These are phyloP conservation scores for Butyriboletus loyo DNA, from an alignment of 768 basidiomycete genomes.

Conservation along the genomic window DNA sequence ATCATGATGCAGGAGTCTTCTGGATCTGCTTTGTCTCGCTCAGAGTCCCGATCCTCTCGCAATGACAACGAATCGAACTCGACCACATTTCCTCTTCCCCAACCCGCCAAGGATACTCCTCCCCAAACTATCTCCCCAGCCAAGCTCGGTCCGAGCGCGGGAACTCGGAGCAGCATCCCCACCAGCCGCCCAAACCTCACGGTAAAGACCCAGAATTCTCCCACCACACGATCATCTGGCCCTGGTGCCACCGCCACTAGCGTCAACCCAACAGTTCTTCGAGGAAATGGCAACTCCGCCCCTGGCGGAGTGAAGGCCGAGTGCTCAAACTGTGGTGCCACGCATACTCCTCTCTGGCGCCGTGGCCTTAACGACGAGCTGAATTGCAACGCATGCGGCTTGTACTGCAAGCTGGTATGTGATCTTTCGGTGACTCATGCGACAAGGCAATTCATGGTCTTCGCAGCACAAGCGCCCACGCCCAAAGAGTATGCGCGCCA, in stretches of 20 bases:
- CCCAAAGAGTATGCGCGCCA: conserved; percentile 82
- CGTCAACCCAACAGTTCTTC: conserved; percentile 44
- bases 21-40: conserved; percentile 7
- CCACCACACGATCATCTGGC: conserved; percentile 51
- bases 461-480: conserved; percentile 80
- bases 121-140: conserved; percentile 58
- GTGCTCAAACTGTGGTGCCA: conserved; percentile 86
- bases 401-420: conserved; percentile 82
- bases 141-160: conserved; percentile 54
- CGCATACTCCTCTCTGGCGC: conserved; percentile 85
- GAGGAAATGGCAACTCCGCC: conserved; percentile 36
- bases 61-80: conserved; percentile 4
- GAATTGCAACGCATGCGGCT: conserved; percentile 85
- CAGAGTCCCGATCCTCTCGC: conserved; percentile 9
- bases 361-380: conserved; percentile 84
- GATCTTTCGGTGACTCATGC: not conserved
- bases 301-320: conserved; percentile 72
- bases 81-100: conserved; percentile 34
- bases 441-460: not conserved
- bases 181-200: conserved; percentile 56
- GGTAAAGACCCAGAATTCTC: conserved; percentile 49
- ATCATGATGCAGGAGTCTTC: conserved; percentile 29
- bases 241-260: conserved; percentile 66
- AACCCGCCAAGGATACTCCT: conserved; percentile 37
- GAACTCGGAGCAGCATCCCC: conserved; percentile 44